A percentile compares a stretch with the other conserved stretches of the same genome.
Conservation (phyloP, 495 filamentous ascomycete species). For the Letharia lupina region DNA sequence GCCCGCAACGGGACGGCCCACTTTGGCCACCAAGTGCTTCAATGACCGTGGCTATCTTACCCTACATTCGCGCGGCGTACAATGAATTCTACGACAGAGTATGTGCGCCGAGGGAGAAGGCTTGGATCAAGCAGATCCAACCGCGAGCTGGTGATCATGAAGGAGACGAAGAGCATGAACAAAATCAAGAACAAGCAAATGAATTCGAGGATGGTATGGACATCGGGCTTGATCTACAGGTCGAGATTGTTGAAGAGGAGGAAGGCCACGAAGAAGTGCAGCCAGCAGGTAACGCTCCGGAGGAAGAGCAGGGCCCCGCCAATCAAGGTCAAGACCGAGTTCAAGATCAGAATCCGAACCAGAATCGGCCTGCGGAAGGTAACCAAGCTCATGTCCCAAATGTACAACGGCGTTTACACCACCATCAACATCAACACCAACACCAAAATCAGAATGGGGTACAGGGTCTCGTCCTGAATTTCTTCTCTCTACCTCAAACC, state of each 20-base stretch:
- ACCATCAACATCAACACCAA: slow-evolving; percentile 7
- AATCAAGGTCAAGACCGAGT: slow-evolving; percentile 14
- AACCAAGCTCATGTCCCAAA: neutral
- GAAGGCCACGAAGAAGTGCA: slow-evolving; percentile 36
- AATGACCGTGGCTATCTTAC: slow-evolving; percentile 61
- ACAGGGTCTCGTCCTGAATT: slow-evolving; percentile 35
- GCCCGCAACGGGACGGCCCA: slow-evolving; percentile 35
- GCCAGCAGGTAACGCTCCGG: slow-evolving; percentile 26
- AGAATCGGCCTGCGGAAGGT: slow-evolving; percentile 1
- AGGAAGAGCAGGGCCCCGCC: slow-evolving; percentile 24
- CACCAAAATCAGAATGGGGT: slow-evolving; percentile 4
- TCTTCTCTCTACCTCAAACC: slow-evolving; percentile 45
- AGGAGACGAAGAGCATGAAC: slow-evolving; percentile 25
- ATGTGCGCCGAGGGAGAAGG: slow-evolving; percentile 53
- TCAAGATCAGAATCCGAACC: slow-evolving; percentile 11
- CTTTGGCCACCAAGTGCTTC: slow-evolving; percentile 68
- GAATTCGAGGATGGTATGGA: slow-evolving; percentile 31
- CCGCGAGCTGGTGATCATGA: slow-evolving; percentile 45
- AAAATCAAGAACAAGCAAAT: slow-evolving; percentile 33
- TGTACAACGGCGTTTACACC: slow-evolving; percentile 6
- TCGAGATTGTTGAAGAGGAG: slow-evolving; percentile 35
- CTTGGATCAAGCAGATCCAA: slow-evolving; percentile 58
- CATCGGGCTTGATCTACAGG: slow-evolving; percentile 34
- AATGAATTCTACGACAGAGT: slow-evolving; percentile 54
- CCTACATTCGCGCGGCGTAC: slow-evolving; percentile 60